Base-by-base conservation (phyloP, 805 yeast species). In the Ogataea trehalophila region DNA sequence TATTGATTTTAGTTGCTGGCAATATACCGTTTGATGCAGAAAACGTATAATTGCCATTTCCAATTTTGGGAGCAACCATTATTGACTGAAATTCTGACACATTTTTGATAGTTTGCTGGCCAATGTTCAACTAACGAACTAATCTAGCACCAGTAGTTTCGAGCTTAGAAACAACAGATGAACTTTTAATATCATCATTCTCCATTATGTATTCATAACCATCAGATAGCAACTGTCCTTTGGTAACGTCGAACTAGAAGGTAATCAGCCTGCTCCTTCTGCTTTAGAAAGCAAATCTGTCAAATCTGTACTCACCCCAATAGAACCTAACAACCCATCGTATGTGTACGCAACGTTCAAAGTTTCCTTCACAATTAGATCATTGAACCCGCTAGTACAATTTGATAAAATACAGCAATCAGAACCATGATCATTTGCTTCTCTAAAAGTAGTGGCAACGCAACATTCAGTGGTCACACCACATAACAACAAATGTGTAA, bases 381-480 rank as follows among this genome's bases (percentile, higher is more conserved):
- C 9, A 37, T 53, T 42, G 41, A 53, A 53, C 6, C 57, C 57
- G 6, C 45, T 45, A 8, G 57, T 53, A 18, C 57, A 53, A 29
- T 53, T 55, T 2, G 40, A 33, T 11, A 53, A 43, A 3, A 53
- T 43, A 36, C 57, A 53, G 37, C 63, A 59, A 41, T 64, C 65
- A 48, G 62, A 64, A 4, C 68, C 68, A 22, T 61, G 59, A 48
- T 64, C 68, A 44, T 63, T 64, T 5, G 64, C 68, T 39, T 63
- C 67, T 20, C 67, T 49, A 48, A 62, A 62, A 6, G 68, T 64
- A 6, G 66, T 58, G 13, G 67, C 58, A 2, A 64, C 68, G 46
- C 68, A 64, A 49, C 67, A 63, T 49, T 64, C 68, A 1, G 68
- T 61, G 11, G 68, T 64, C n/a, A 64, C 67, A 8, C 68, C 68